Percentiles rank a stretch among this genome's conserved stretches.
Evolutionary conservation across 352 stramenopile species (phyloP).

Genomic region (Phytophthora foliorum): DNA sequence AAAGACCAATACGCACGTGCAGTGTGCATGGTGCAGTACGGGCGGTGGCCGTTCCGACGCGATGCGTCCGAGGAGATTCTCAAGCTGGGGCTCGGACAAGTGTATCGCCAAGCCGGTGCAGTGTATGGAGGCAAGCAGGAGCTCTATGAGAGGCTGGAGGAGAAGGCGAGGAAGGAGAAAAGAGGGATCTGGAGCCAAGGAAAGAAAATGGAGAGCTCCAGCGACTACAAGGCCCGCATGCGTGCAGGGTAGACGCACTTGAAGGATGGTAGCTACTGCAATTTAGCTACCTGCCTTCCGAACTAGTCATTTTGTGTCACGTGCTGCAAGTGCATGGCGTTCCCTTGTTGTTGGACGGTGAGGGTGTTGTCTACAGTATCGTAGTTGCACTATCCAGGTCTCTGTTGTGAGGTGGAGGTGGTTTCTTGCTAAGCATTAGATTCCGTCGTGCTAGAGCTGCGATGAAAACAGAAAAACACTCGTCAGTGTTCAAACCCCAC

Average conservation of each 20-base stretch:
- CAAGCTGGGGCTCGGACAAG: conserved; percentile 71
- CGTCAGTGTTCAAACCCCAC: conserved; percentile 8
- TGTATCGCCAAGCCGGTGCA: conserved; percentile 83
- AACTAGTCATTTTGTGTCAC: not conserved
- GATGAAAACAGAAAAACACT: not conserved
- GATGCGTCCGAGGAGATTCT: conserved; percentile 88
- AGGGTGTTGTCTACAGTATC: conserved; percentile 29
- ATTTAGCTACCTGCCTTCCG: too few species aligned
- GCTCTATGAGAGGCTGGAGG: conserved; percentile 74
- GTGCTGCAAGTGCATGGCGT: not conserved
- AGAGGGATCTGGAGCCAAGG: conserved; percentile 83
- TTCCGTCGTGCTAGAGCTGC: conserved; percentile 35
- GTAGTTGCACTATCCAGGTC: conserved; percentile 17
- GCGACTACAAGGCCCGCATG: conserved; percentile 82
- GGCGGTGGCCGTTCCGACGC: conserved; percentile 77
- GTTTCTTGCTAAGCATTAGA: conserved; percentile 26
- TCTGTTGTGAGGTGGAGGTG: not conserved
- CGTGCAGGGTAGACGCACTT: conserved; percentile 41
- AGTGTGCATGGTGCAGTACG: conserved; percentile 87
- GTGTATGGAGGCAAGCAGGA: conserved; percentile 85
- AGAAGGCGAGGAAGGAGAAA: conserved; percentile 67
- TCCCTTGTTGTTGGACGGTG: not conserved
- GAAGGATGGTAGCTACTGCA: too few species aligned
- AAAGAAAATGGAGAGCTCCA: conserved; percentile 75
- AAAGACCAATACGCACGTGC: conserved; percentile 89